phyloP scores from a whole-genome alignment of 768 basidiomycete genomes.

The Tylopilus sp. region DNA sequence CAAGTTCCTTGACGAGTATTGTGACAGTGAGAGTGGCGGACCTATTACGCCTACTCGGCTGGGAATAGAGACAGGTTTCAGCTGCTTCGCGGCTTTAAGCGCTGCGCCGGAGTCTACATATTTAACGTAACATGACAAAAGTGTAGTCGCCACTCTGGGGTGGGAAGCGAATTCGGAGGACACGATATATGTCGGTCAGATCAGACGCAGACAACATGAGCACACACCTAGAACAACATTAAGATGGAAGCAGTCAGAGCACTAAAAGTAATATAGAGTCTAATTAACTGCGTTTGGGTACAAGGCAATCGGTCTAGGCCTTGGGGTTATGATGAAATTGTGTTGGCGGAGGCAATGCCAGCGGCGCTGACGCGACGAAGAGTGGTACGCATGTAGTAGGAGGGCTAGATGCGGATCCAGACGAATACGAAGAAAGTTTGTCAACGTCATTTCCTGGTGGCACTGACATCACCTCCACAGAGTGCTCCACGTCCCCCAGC shows the following conservation, averaged over 20 bases:
- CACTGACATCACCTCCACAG: conserved; percentile 14
- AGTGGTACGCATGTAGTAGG: neutral
- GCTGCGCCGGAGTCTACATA: neutral
- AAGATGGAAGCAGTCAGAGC: neutral
- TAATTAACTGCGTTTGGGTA: neutral
- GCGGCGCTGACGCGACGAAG: neutral
- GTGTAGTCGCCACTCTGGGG: too few relatives aligned
- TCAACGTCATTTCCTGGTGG: neutral
- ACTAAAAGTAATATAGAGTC: neutral
- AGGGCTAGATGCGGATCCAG: neutral
- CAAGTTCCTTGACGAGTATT: too few relatives aligned
- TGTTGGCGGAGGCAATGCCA: neutral
- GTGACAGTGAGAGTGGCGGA: too few relatives aligned
- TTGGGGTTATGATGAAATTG: neutral
- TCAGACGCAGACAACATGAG: neutral
- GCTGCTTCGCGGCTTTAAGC: neutral
- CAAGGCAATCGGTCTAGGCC: neutral
- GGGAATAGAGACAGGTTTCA: conserved; percentile 20
- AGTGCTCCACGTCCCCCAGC: conserved; percentile 16
- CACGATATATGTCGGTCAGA: neutral
- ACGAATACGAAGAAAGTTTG: conserved; percentile 1
- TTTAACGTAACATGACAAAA: neutral
- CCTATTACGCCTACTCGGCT: conserved; percentile 27
- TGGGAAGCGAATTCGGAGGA: neutral
- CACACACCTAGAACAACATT: neutral